Base-by-base conservation (phyloP, 164 flowering plant species). In the Aristolochia contorta region DNA sequence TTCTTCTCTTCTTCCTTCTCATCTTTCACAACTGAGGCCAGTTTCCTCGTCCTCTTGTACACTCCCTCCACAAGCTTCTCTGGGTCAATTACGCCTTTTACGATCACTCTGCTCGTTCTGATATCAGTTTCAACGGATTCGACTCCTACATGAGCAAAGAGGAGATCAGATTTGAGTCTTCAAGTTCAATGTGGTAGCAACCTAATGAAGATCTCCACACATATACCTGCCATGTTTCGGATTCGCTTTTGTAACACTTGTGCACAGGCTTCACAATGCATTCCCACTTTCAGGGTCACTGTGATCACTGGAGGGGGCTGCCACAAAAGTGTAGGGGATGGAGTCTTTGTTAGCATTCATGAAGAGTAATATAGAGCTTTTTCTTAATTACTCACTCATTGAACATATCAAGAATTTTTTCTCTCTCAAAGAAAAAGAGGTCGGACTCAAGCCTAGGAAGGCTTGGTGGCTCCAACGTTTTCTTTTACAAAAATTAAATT, bases 221-320 rank as follows among this genome's bases (percentile, higher is more conserved):
- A 27, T 5, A 27, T 73, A 87, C 98, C 98, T 72, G 69, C 56
- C 18, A 91, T 74, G 72, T 82, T 91, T 14, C 82, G 54, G 46
- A 89, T 78, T 41, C 85, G 71, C 73, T 73, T 91, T 68, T 74
- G 80, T 53, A 84, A 23, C 48, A 25, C 80, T 68, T 84, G 89
- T 58, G 95, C 95, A 65, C 98, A 91, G 21, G 96, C 94, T 50
- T 87, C 96, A 58, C 98, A 91, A 57, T 91, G 96, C 98, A 91
- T 89, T 54, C 69, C 70, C 47, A 89, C 73, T 33, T 74, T 79
- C 64, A 91, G 57, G 56, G 75, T 79, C 16, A 82, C 78, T 37
- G 89, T 82, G 32, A 82, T 54, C 22, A 73, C 80, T 0, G 82
- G 60, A 64, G 82, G 60, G 61, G 91, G 85, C 92, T 79, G 85